A percentile compares a stretch with the other conserved stretches of the same genome.
Evolutionary conservation across 2,329 filamentous ascomycete genomes (phyloP).

Genomic region (Penicillium sp.): DNA sequence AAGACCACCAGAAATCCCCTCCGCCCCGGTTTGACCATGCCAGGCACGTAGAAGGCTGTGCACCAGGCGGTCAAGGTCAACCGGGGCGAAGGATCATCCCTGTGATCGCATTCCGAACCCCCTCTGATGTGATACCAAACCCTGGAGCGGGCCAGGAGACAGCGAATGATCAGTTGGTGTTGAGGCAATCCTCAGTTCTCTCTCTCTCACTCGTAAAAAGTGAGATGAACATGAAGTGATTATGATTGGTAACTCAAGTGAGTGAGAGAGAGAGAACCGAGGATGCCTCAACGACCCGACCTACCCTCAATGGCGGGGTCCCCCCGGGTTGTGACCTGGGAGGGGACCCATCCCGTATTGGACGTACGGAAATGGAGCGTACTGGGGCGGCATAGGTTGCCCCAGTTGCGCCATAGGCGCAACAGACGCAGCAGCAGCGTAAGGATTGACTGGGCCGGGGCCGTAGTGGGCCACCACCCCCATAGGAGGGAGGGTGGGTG

Average conservation of each 20-base stretch:
- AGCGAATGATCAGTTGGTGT: slow-evolving; percentile 1
- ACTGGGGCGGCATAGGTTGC: slow-evolving; percentile 24
- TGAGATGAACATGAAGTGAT: slow-evolving; percentile 1
- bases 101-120: background rate
- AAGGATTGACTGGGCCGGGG: slow-evolving; percentile 14
- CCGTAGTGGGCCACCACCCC: slow-evolving; percentile 18
- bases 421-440: slow-evolving; percentile 12
- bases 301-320: slow-evolving; percentile 9
- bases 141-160: background rate
- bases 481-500: slow-evolving; percentile 20
- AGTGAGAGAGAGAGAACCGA: slow-evolving; percentile 4
- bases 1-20: background rate
- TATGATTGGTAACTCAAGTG: slow-evolving; percentile 3
- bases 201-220: background rate
- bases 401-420: slow-evolving; percentile 14
- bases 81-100: background rate
- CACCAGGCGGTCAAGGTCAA: background rate
- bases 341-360: slow-evolving; percentile 24
- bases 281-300: slow-evolving; percentile 10
- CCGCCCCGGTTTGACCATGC: background rate
- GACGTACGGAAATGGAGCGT: slow-evolving; percentile 31
- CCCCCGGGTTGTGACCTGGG: slow-evolving; percentile 8
- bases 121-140: background rate
- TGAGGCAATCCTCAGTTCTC: background rate
- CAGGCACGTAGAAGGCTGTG: background rate